Percentiles rank a stretch among this genome's conserved stretches.
Evolutionary conservation across 148 eudicot species (phyloP).

Genomic region (Rhododendron henanense): DNA sequence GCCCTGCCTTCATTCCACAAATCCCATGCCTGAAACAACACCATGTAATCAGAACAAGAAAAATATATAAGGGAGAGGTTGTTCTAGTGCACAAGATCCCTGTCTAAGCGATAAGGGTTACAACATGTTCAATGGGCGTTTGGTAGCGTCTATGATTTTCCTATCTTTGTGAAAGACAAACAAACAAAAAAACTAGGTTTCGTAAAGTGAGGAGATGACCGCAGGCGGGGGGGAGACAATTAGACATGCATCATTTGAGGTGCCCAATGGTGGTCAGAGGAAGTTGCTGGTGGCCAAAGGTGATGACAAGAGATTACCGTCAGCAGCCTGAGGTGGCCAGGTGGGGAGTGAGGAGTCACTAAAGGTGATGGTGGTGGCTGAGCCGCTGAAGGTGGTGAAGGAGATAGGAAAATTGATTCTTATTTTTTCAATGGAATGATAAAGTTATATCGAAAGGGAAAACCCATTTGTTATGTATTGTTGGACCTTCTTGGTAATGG

Average conservation of each 20-base stretch:
- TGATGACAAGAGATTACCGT: too few relatives aligned
- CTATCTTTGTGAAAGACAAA: background rate
- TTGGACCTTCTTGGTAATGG: background rate
- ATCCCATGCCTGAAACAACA: conserved; percentile 37
- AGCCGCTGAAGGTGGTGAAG: background rate
- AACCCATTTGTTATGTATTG: background rate
- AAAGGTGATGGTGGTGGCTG: background rate
- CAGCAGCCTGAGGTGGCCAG: too few relatives aligned
- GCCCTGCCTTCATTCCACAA: conserved; percentile 25
- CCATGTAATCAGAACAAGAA: background rate
- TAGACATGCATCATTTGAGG: too few relatives aligned
- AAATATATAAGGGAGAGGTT: background rate
- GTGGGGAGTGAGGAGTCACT: too few relatives aligned
- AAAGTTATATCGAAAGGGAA: background rate
- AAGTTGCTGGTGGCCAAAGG: too few relatives aligned
- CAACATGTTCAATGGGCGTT: background rate
- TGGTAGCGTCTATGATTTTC: background rate
- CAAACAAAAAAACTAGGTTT: background rate
- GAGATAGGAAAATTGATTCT: background rate
- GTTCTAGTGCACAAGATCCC: background rate
- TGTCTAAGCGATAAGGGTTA: background rate
- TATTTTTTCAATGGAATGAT: too few relatives aligned
- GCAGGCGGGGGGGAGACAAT: too few relatives aligned
- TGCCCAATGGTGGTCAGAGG: too few relatives aligned
- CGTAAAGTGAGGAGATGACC: too few relatives aligned